Evolutionary conservation across 345 rosid genomes (phyloP).

Genomic region (Rhodamnia rubescens): DNA sequence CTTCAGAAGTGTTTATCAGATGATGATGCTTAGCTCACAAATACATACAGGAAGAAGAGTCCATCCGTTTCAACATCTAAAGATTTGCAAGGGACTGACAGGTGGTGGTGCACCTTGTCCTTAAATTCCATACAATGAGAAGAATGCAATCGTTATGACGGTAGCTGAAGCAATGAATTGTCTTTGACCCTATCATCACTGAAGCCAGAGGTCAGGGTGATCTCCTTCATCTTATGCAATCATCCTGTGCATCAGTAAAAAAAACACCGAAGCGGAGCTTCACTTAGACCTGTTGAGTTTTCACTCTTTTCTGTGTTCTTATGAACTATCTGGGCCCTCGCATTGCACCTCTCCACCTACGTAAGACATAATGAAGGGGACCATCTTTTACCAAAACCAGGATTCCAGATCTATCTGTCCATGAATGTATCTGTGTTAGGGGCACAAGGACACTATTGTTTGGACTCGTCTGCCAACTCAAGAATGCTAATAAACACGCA

Average conservation of each 20-base stretch:
- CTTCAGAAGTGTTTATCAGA: neutral
- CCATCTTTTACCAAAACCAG: neutral
- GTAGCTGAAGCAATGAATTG: neutral
- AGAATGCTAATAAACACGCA: neutral
- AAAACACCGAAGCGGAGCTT: neutral
- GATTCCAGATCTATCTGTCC: neutral
- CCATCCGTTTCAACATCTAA: neutral
- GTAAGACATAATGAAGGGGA: neutral
- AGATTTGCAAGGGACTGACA: neutral
- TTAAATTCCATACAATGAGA: neutral
- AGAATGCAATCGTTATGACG: neutral
- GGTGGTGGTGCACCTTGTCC: neutral
- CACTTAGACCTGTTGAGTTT: neutral
- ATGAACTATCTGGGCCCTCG: neutral
- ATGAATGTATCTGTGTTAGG: neutral
- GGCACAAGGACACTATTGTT: neutral
- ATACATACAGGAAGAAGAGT: neutral
- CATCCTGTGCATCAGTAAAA: neutral
- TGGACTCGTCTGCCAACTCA: neutral
- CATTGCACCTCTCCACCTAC: neutral
- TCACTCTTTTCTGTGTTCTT: neutral
- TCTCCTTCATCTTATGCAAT: neutral
- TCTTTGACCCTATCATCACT: neutral
- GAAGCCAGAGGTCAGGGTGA: neutral
- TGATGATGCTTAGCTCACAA: neutral